These are phyloP conservation scores for Talaromyces nanjingensis DNA, from an alignment of 495 filamentous ascomycete genomes.

Conservation along the genomic window DNA sequence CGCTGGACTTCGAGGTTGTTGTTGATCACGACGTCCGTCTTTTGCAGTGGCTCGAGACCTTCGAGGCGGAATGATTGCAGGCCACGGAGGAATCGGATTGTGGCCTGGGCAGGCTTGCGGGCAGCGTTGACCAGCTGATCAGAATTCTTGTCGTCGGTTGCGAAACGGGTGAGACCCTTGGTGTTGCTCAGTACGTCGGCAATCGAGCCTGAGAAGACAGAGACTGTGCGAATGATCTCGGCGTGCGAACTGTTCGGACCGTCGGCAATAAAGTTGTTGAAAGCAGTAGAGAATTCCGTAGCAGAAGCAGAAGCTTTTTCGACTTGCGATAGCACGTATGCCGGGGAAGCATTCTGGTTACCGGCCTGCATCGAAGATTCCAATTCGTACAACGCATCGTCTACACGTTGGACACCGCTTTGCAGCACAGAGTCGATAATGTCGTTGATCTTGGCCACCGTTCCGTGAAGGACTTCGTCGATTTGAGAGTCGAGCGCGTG, in stretches of 20 bases:
- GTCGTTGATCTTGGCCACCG: conserved; percentile 88
- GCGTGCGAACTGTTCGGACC: conserved; percentile 87
- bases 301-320: conserved; percentile 94
- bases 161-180: conserved; percentile 89
- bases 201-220: conserved; percentile 80
- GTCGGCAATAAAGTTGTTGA: conserved; percentile 97
- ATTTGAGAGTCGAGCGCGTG: conserved; percentile 82
- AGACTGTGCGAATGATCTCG: conserved; percentile 88
- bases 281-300: conserved; percentile 93
- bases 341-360: conserved; percentile 95
- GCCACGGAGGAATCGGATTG: conserved; percentile 91
- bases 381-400: conserved; percentile 93
- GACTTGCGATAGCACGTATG: conserved; percentile 91
- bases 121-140: conserved; percentile 76
- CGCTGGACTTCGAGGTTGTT: conserved; percentile 91
- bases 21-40: conserved; percentile 94
- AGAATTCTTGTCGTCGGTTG: conserved; percentile 88
- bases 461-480: conserved; percentile 75
- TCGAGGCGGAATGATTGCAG: conserved; percentile 91
- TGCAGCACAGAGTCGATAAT: conserved; percentile 97
- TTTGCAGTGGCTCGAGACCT: conserved; percentile 76
- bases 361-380: conserved; percentile 97
- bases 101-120: conserved; percentile 77
- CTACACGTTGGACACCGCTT: conserved; percentile 86
- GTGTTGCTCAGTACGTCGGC: conserved; percentile 93